Evolutionary conservation across 1,139 yeast species (phyloP), one percentile per base, ranked within the genome.

Genomic region (Scheffersomyces lignicola): DNA sequence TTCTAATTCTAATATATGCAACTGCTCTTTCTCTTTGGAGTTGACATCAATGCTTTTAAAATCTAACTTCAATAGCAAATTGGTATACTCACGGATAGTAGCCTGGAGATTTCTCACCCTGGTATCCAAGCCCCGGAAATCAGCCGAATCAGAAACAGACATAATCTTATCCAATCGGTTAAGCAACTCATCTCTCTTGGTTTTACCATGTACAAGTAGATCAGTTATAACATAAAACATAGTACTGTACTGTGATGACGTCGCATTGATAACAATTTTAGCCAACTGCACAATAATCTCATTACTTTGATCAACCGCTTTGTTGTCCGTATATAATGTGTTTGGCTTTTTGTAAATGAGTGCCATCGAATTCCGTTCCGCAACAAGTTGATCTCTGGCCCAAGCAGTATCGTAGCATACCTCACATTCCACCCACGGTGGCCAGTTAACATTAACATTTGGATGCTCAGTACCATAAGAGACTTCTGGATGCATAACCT

Each of bases 351-450:
- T 83, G 44, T 70, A 73, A 1, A 86, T 67, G 14, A 84, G 49
- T 0, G 81, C 82, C 44, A 80, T 70, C 0, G 92, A 73, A 2
- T 84, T 73, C 37, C 76, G 73, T 38, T 82, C 80, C 27, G 83
- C 71, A 18, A 89, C 74, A 40, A 83, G 69, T 36, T 80, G 76
- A 18, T 71, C 63, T 25, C 67, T 61, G 32, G 83, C 59, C 48
- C 82, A 69, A 0, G 71, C 56, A n/a, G 80, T 73, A 37, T 85
- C 84, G 49, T 84, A 84, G 44, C 89, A 80, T 40, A 83, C 71
- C 54, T 90, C 97, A 33, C 56, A 50, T 39, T 83, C 86, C 23
- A 88, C 58, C 88, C 92, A 83, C 1, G 96, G 95, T 1, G 95
- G 92, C 96, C 96, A 87, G 29, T 48, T 47, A 7, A 46, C 45